These are phyloP conservation scores for Phialophora expanda DNA, from an alignment of 2,329 filamentous ascomycete genomes.

Conservation along the genomic window DNA sequence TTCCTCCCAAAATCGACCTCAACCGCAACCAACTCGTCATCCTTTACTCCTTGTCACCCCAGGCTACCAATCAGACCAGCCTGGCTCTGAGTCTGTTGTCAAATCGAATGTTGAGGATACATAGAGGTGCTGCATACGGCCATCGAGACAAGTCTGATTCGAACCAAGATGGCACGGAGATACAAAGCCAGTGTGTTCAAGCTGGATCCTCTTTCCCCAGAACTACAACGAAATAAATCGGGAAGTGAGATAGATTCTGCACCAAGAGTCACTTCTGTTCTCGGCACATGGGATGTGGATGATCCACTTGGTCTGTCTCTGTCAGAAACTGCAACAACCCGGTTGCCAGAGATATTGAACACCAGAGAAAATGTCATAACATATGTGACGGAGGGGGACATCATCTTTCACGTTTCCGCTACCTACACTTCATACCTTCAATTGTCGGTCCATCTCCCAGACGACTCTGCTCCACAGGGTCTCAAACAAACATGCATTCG, in stretches of 20 bases:
- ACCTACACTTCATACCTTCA: background rate
- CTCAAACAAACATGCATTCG: background rate
- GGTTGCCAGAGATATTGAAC: background rate
- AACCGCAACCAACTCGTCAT: background rate
- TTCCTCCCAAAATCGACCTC: background rate
- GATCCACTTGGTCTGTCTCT: background rate
- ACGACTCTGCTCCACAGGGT: background rate
- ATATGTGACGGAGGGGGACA: background rate
- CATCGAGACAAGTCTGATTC: background rate
- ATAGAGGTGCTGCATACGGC: background rate
- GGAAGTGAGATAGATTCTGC: background rate
- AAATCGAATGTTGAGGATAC: background rate
- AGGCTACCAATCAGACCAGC: background rate
- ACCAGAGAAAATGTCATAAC: background rate
- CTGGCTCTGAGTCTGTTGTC: background rate
- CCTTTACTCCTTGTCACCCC: background rate
- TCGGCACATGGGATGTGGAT: background rate
- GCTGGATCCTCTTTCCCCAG: background rate
- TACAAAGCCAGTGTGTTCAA: background rate
- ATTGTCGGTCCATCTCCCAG: background rate
- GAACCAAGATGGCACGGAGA: background rate
- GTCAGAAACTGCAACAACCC: background rate
- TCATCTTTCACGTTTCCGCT: background rate
- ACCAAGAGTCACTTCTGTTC: background rate
- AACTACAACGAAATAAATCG: background rate